Conservation (phyloP, 768 basidiomycete species). For the Pleurotus cornucopiae region DNA sequence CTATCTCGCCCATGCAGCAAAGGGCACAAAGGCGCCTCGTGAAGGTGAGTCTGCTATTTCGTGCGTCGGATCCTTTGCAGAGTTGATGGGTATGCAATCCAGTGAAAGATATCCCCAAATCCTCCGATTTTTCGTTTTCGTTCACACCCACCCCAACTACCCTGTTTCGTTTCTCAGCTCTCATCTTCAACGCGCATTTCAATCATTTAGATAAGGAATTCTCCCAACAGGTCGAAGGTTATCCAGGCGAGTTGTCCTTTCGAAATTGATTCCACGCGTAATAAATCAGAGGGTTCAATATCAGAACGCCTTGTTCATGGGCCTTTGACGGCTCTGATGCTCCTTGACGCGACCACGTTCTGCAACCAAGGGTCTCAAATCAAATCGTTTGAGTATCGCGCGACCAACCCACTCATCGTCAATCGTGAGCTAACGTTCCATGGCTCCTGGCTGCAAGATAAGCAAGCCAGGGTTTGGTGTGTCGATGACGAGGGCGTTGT, state of each 20-base stretch:
- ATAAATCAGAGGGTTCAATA: background rate
- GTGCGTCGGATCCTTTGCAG: background rate
- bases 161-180: slow-evolving; percentile 82
- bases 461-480: slow-evolving; percentile 51
- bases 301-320: slow-evolving; percentile 80
- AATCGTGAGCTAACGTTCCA: slow-evolving; percentile 43
- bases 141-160: slow-evolving; percentile 67
- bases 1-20: slow-evolving; percentile 38
- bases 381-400: slow-evolving; percentile 62
- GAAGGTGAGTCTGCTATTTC: slow-evolving; percentile 33
- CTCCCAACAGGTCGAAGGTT: slow-evolving; percentile 65
- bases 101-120: slow-evolving; percentile 50
- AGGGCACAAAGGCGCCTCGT: slow-evolving; percentile 28
- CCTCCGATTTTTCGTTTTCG: slow-evolving; percentile 55
- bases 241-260: slow-evolving; percentile 46
- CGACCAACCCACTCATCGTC: slow-evolving; percentile 60
- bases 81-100: slow-evolving; percentile 6
- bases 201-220: slow-evolving; percentile 81
- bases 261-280: no score
- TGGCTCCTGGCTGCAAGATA: slow-evolving; percentile 37
- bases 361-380: slow-evolving; percentile 42
- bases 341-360: slow-evolving; percentile 57
- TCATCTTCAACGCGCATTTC: slow-evolving; percentile 82
- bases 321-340: slow-evolving; percentile 74
- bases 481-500: slow-evolving; percentile 51